Evolutionary conservation across 331 rosid genomes (phyloP).

Genomic region (Malus hybrid): DNA sequence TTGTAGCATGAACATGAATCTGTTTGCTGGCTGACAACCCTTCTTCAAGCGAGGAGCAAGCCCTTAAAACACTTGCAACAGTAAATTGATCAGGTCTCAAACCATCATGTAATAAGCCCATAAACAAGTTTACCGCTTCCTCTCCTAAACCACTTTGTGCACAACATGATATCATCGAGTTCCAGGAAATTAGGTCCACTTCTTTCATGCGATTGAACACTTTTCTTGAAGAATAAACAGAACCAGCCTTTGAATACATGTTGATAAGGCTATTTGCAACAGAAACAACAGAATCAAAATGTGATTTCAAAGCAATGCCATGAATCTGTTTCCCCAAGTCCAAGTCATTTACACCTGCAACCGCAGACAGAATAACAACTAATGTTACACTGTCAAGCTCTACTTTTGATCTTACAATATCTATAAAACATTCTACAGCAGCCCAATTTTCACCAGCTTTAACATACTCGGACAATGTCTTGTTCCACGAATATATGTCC

Average conservation of each 20-base stretch:
- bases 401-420: conserved; percentile 35
- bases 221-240: conserved; percentile 27
- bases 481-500: conserved; percentile 55
- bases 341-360: conserved; percentile 26
- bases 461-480: conserved; percentile 36
- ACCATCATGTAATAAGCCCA: conserved; percentile 41
- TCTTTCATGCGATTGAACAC: conserved; percentile 48
- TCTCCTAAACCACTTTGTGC: conserved; percentile 38
- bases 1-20: conserved; percentile 53
- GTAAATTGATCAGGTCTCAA: conserved; percentile 60
- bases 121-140: conserved; percentile 42
- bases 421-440: conserved; percentile 44
- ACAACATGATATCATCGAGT: conserved; percentile 69
- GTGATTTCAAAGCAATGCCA: conserved; percentile 34
- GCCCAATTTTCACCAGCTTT: conserved; percentile 44
- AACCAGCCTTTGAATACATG: conserved; percentile 59
- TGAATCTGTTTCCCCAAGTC: conserved; percentile 66
- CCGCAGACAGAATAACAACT: conserved; percentile 42
- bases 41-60: conserved; percentile 52
- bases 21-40: conserved; percentile 38
- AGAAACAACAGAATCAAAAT: conserved; percentile 35
- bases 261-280: conserved; percentile 64
- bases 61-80: conserved; percentile 57
- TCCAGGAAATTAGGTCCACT: conserved; percentile 76
- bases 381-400: conserved; percentile 44